These are phyloP conservation scores for Fomitopsis schrenkii DNA, from an alignment of 1,284 basidiomycete genomes.

Conservation along the genomic window DNA sequence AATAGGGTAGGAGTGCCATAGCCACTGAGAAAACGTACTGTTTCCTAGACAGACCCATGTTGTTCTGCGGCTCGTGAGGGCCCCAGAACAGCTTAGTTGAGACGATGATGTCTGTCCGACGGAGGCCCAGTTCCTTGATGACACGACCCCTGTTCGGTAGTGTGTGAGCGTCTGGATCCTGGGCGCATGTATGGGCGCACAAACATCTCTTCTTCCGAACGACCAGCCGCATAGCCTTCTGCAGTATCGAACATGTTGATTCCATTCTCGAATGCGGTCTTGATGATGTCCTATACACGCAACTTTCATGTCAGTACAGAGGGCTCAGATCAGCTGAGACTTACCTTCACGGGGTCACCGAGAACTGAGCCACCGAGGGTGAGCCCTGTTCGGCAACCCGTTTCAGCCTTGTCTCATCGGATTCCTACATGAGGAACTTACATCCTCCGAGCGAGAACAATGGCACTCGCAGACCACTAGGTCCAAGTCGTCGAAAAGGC, in stretches of 20 bases:
- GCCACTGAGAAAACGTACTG: slow-evolving; percentile 46
- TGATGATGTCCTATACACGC: slow-evolving; percentile 49
- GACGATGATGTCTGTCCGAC: slow-evolving; percentile 69
- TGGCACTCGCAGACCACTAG: slow-evolving; percentile 72
- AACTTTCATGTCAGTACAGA: background rate
- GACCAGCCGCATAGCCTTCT: slow-evolving; percentile 65
- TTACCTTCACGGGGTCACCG: slow-evolving; percentile 66
- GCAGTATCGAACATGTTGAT: slow-evolving; percentile 71
- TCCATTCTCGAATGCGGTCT: slow-evolving; percentile 60
- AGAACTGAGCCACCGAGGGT: slow-evolving; percentile 65
- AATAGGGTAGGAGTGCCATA: too few relatives aligned
- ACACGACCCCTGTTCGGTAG: slow-evolving; percentile 57
- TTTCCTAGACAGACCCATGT: slow-evolving; percentile 62
- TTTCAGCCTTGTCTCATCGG: background rate
- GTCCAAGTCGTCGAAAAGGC: slow-evolving; percentile 73
- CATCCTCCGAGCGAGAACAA: slow-evolving; percentile 81
- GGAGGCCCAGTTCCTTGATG: slow-evolving; percentile 72
- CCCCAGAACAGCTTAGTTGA: slow-evolving; percentile 71
- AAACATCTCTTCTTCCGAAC: slow-evolving; percentile 68
- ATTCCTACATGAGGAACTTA: slow-evolving; percentile 6
- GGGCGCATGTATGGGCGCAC: slow-evolving; percentile 15
- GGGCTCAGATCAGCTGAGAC: background rate
- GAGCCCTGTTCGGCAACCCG: slow-evolving; percentile 37
- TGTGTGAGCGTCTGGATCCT: background rate
- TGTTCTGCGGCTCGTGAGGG: slow-evolving; percentile 52